Base-by-base conservation (phyloP, 768 basidiomycete species). In the Pisolithus sp. region DNA sequence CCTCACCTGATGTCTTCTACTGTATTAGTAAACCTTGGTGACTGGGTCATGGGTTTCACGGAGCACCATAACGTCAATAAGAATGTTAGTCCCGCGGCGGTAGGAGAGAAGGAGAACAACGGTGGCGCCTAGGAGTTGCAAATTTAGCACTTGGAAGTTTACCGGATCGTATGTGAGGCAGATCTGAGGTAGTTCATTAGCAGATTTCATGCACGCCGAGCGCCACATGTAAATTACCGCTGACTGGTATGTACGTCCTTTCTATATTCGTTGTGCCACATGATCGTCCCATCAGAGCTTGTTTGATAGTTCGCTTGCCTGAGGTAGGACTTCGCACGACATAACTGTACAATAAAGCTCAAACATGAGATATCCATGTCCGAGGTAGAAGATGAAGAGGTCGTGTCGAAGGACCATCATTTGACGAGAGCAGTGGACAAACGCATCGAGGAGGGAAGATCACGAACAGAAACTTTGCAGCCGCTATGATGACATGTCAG, bases 311-410 rank as follows among this genome's bases (percentile, higher is more conserved):
- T 57, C 49, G 56, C 53, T 54, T 50, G 49, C 48, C 20, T 58
- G 66, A 67, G 64, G 61, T 55, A 63, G 48, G 39, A 48, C 54
- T 56, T 58, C 51, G 50, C 48, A 50, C 55, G 56, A 59, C 63
- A 67, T 59, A 59, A 58, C 59, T 59, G 50, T 42, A 52, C 30
- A 58, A 58, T 51, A 30, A 53, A 56, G 53, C 38, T 45, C 5
- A 52, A 60, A 67, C 65, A 68, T 65, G 66, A 67, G 63, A 42
- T 58, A 34, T 69, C 69, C 66, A 68, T 68, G 48, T 68, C 66
- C 66, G 66, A 69, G 58, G 65, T 57, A 48, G 54, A 59, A 59
- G 59, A 51, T 51, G 57, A 54, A 57, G 56, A 12, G 24, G 43
- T n/a, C 18, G 23, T 17, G 5, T 26, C 7, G 23, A 13, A 44